Percentiles rank a stretch among this genome's conserved stretches.
These are phyloP conservation scores for Aspergillus pseudoglaucus DNA, from an alignment of 2,329 filamentous ascomycete species.

Conservation along the genomic window DNA sequence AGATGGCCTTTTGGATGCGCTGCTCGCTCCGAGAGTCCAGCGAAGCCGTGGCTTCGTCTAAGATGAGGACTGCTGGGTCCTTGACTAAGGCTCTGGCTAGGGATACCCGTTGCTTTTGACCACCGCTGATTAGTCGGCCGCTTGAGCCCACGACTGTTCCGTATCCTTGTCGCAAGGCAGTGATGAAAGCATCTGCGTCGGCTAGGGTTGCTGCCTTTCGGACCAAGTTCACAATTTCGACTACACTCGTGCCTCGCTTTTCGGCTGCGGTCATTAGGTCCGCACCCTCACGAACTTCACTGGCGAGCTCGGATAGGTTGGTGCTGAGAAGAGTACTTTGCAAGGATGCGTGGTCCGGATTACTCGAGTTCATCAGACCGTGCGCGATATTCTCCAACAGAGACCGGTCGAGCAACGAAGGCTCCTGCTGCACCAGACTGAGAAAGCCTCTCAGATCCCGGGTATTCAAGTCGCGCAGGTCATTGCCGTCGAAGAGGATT, in stretches of 20 bases:
- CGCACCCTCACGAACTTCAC: conserved; percentile 18
- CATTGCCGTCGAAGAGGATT: conserved; percentile 22
- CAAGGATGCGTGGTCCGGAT: conserved; percentile 19
- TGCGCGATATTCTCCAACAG: conserved; percentile 50
- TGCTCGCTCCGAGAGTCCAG: conserved; percentile 31
- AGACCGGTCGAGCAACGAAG: conserved; percentile 45
- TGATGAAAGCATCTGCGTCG: conserved; percentile 23
- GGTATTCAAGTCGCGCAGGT: conserved; percentile 29
- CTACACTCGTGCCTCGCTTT: too few relatives aligned
- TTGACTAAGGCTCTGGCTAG: conserved; percentile 80
- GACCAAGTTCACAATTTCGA: too few relatives aligned
- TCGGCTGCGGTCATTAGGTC: conserved; percentile 6
- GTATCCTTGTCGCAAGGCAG: conserved; percentile 16
- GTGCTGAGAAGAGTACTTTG: conserved; percentile 19
- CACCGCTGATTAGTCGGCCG: conserved; percentile 46
- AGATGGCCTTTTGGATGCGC: conserved; percentile 27
- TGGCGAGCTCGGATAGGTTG: conserved; percentile 19
- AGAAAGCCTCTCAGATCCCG: conserved; percentile 28
- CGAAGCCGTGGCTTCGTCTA: conserved; percentile 33
- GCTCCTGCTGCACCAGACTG: conserved; percentile 46
- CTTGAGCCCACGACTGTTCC: conserved; percentile 30
- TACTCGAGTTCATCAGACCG: conserved; percentile 37
- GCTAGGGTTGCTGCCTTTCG: conserved; percentile 2
- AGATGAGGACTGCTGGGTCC: conserved; percentile 66
- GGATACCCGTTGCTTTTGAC: conserved; percentile 83